Conservation (phyloP, 1,139 yeast species). For the Suhomyces kunorum region DNA sequence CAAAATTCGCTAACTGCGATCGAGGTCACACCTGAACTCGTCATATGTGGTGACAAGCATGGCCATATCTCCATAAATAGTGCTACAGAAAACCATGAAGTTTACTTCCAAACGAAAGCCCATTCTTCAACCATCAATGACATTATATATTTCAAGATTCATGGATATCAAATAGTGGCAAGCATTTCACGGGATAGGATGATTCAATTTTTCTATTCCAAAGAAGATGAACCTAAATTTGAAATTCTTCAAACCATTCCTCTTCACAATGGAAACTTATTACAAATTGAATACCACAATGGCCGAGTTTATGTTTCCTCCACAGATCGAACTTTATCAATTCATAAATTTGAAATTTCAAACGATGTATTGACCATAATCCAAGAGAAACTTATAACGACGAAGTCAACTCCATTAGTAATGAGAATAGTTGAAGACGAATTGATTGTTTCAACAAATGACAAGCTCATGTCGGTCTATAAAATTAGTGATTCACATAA, state of each 20-base stretch:
- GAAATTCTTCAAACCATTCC: slow-evolving; percentile 56
- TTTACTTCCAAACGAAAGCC: slow-evolving; percentile 36
- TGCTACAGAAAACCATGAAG: slow-evolving; percentile 11
- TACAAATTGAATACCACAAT: slow-evolving; percentile 35
- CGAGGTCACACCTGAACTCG: slow-evolving; percentile 24
- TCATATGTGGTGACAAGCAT: slow-evolving; percentile 49
- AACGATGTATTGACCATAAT: slow-evolving; percentile 21
- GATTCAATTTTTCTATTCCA: slow-evolving; percentile 50
- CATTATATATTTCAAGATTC: slow-evolving; percentile 32
- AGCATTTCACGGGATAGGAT: slow-evolving; percentile 63
- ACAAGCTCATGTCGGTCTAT: slow-evolving; percentile 47
- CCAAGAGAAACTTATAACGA: slow-evolving; percentile 49
- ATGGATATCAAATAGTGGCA: slow-evolving; percentile 29
- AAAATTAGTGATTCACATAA: slow-evolving; percentile 37
- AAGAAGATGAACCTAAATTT: slow-evolving; percentile 35
- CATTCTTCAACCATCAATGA: slow-evolving; percentile 55
- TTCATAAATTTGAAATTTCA: slow-evolving; percentile 42
- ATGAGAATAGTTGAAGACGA: slow-evolving; percentile 36
- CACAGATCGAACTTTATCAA: slow-evolving; percentile 57
- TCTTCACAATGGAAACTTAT: slow-evolving; percentile 56
- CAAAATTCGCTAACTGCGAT: slow-evolving; percentile 31
- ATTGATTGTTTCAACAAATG: slow-evolving; percentile 54
- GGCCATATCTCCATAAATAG: slow-evolving; percentile 40
- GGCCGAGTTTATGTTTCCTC: slow-evolving; percentile 53
- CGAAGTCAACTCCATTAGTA: slow-evolving; percentile 50